Conservation (phyloP, 225 moss, liverwort and hornwort genomes). For the Lunularia cruciata region DNA sequence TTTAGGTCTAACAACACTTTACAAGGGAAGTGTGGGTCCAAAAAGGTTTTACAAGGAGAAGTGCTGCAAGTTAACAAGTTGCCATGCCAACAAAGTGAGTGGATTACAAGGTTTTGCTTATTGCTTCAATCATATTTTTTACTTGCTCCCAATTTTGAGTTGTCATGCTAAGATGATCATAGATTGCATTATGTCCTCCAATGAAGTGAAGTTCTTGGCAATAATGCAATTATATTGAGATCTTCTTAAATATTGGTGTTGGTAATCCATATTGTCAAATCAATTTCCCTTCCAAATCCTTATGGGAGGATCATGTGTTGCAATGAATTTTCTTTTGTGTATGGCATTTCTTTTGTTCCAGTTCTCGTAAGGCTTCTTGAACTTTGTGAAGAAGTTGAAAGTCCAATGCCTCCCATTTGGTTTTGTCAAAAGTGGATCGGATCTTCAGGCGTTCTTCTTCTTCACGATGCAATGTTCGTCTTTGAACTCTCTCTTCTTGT, state of each 20-base stretch:
- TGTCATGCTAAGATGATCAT: too few relatives aligned
- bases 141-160: too few relatives aligned
- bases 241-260: background rate
- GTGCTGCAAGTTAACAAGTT: constrained; percentile 86
- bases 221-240: background rate
- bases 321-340: too few relatives aligned
- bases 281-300: background rate
- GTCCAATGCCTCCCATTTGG: too few relatives aligned
- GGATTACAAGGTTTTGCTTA: background rate
- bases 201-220: background rate
- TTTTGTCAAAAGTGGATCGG: too few relatives aligned
- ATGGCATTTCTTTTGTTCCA: too few relatives aligned
- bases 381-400: too few relatives aligned
- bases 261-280: background rate
- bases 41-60: constrained; percentile 84
- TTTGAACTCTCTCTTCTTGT: too few relatives aligned
- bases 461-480: too few relatives aligned
- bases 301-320: background rate
- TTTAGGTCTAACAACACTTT: constrained; percentile 60
- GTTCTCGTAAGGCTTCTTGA: too few relatives aligned
- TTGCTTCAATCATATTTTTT: background rate
- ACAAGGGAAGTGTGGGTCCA: constrained; percentile 77
- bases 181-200: background rate
- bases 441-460: too few relatives aligned
- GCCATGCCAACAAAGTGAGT: constrained; percentile 79